These are phyloP conservation scores for Quercus dentata DNA, from an alignment of 306 rosid genomes.

Conservation along the genomic window DNA sequence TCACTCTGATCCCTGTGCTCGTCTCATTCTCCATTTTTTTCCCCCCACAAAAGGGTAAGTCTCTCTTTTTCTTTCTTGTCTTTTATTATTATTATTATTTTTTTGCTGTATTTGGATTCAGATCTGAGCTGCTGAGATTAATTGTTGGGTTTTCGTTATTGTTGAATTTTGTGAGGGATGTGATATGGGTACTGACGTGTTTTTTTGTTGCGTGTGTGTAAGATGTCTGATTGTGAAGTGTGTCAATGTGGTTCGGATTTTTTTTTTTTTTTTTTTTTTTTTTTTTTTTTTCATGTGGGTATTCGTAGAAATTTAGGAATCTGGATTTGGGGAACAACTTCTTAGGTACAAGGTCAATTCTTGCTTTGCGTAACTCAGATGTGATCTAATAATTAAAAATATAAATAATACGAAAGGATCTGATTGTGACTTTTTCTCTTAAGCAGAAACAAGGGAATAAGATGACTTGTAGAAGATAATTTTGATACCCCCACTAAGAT, in stretches of 20 bases:
- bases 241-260: not conserved
- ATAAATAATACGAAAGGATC: not conserved
- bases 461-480: not conserved
- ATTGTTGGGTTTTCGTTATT: not conserved
- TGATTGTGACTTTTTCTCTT: not conserved
- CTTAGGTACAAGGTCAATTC: not conserved
- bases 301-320: not conserved
- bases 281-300: not conserved
- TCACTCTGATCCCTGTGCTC: not conserved
- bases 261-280: too few relatives aligned
- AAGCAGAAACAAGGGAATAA: not conserved
- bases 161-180: not conserved
- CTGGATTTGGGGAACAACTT: not conserved
- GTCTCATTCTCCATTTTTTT: not conserved
- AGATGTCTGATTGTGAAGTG: not conserved
- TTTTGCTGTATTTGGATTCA: not conserved
- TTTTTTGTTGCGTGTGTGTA: not conserved
- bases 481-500: not conserved
- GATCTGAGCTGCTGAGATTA: conserved; percentile 16
- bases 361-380: not conserved
- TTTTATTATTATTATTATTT: not conserved
- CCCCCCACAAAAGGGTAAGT: not conserved
- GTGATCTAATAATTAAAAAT: not conserved
- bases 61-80: not conserved
- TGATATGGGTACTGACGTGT: not conserved